phyloP scores from a whole-genome alignment of 73 alveolate species.

The Paramecium bursaria region DNA sequence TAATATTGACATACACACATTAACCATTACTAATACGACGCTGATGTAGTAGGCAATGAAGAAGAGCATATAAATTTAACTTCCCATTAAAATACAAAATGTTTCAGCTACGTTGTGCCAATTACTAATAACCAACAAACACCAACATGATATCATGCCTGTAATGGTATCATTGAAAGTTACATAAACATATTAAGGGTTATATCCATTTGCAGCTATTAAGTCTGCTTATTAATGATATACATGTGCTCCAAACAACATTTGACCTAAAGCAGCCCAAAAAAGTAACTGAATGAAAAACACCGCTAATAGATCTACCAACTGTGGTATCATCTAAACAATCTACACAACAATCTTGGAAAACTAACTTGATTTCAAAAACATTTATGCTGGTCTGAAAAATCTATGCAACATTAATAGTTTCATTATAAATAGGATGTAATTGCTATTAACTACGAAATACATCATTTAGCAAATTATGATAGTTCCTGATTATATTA shows the following conservation, averaged over 20 bases:
- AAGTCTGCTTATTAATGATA: too few species aligned
- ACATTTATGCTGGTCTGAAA: too few species aligned
- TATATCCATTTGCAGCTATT: slow-evolving; percentile 11
- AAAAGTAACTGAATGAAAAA: slow-evolving; percentile 15
- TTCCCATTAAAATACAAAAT: too few species aligned
- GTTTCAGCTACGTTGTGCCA: too few species aligned
- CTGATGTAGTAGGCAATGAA: slow-evolving; percentile 12
- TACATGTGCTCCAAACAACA: slow-evolving; percentile 16
- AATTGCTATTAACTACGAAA: too few species aligned
- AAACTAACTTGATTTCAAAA: not conserved
- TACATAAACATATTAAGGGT: not conserved
- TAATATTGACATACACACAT: slow-evolving; percentile 38
- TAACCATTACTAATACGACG: slow-evolving; percentile 11
- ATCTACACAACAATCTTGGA: not conserved
- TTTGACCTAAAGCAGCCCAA: slow-evolving; percentile 8
- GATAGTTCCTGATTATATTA: too few species aligned
- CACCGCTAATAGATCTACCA: slow-evolving; percentile 1
- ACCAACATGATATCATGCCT: slow-evolving; percentile 39
- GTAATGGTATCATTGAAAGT: slow-evolving; percentile 13
- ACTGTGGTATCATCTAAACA: not conserved
- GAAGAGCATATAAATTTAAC: slow-evolving; percentile 30
- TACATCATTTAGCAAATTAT: too few species aligned
- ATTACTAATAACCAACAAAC: slow-evolving; percentile 8
- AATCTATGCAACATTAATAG: too few species aligned
- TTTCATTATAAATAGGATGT: too few species aligned